These are phyloP conservation scores for Arxiozyma heterogenica DNA, from an alignment of 1,139 yeast genomes.

Conservation along the genomic window DNA sequence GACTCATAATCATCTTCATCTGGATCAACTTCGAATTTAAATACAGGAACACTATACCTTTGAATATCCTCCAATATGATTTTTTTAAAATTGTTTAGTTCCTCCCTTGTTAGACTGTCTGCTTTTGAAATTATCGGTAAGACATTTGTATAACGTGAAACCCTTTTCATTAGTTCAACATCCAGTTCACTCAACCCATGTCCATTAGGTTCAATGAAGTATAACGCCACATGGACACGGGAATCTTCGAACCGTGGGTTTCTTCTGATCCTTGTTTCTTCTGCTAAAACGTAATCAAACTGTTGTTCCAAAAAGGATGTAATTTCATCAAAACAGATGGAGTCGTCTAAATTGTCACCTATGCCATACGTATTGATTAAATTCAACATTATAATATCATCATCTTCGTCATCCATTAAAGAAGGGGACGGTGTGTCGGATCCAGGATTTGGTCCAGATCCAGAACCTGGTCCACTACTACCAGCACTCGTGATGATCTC, in stretches of 20 bases:
- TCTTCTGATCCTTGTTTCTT: slow-evolving; percentile 69
- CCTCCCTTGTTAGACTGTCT: slow-evolving; percentile 56
- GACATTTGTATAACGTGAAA: slow-evolving; percentile 63
- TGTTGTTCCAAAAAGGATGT: slow-evolving; percentile 75
- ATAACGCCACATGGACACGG: slow-evolving; percentile 62
- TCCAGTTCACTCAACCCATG: slow-evolving; percentile 71
- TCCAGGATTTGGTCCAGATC: background rate
- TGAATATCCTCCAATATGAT: slow-evolving; percentile 52
- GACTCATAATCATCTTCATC: slow-evolving; percentile 55
- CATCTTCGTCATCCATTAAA: slow-evolving; percentile 31
- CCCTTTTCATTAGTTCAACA: slow-evolving; percentile 54
- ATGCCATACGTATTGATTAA: slow-evolving; percentile 73
- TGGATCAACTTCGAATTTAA: slow-evolving; percentile 50
- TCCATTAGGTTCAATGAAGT: slow-evolving; percentile 67
- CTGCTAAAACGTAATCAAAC: slow-evolving; percentile 69
- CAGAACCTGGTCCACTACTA: background rate
- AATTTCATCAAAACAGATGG: slow-evolving; percentile 56
- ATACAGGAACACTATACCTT: slow-evolving; percentile 59
- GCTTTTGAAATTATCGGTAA: slow-evolving; percentile 64
- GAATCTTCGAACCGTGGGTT: slow-evolving; percentile 74
- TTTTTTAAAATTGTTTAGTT: slow-evolving; percentile 45
- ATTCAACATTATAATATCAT: slow-evolving; percentile 53
- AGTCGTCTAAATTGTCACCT: slow-evolving; percentile 63
- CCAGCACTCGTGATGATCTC: slow-evolving; percentile 30
- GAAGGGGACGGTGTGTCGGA: background rate